Percentiles rank a stretch among this genome's conserved stretches.
phyloP scores from a whole-genome alignment of 352 stramenopile species.

The Phytophthora sp. region DNA sequence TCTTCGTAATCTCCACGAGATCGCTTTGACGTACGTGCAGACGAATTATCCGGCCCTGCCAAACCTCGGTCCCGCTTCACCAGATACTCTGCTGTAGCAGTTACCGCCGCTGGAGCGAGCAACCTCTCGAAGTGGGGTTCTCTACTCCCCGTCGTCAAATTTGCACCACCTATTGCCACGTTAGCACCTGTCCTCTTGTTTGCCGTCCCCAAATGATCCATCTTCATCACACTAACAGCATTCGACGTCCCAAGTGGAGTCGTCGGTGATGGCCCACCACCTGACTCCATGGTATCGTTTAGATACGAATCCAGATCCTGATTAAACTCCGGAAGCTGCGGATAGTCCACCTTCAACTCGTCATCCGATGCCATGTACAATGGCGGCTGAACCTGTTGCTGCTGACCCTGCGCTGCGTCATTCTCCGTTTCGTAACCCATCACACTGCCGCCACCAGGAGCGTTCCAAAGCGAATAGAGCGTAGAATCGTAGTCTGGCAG shows the following conservation, averaged over 20 bases:
- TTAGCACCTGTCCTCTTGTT: slow-evolving; percentile 19
- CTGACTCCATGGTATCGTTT: slow-evolving; percentile 61
- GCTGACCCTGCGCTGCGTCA: slow-evolving; percentile 28
- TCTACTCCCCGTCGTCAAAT: slow-evolving; percentile 10
- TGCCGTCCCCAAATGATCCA: slow-evolving; percentile 31
- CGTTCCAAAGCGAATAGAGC: slow-evolving; percentile 77
- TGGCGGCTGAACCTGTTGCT: slow-evolving; percentile 30
- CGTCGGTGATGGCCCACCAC: slow-evolving; percentile 48
- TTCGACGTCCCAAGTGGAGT: slow-evolving; percentile 45
- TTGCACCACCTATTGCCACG: neutral
- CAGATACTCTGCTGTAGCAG: slow-evolving; percentile 30
- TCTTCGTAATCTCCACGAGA: slow-evolving; percentile 23
- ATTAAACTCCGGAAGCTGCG: slow-evolving; percentile 69
- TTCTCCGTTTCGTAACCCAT: slow-evolving; percentile 63
- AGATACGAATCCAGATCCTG: slow-evolving; percentile 79
- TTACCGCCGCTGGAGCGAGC: slow-evolving; percentile 21
- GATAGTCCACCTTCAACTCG: slow-evolving; percentile 80
- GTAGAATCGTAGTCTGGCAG: slow-evolving; percentile 74
- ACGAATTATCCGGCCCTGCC: slow-evolving; percentile 4
- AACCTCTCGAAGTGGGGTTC: slow-evolving; percentile 58
- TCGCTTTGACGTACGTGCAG: slow-evolving; percentile 18
- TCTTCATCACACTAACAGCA: slow-evolving; percentile 38
- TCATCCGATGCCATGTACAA: slow-evolving; percentile 59
- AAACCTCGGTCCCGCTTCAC: slow-evolving; percentile 43
- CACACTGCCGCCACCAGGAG: slow-evolving; percentile 40